Evolutionary conservation across 2,329 filamentous ascomycete genomes (phyloP), one percentile per base, ranked within the genome.

Genomic region (Ophiostoma sp.): DNA sequence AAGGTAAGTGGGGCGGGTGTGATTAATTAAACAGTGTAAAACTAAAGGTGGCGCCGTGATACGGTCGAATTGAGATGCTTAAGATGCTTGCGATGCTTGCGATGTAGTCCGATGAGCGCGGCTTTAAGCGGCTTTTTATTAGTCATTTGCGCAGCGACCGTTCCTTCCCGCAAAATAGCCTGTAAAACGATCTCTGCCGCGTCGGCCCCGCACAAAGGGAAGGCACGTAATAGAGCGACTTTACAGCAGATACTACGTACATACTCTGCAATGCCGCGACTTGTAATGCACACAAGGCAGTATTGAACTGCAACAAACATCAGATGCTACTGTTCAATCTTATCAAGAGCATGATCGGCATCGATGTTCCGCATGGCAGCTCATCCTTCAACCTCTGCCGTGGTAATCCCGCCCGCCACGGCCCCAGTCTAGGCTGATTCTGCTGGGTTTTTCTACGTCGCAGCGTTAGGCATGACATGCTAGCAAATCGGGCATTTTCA

Each of bases 181-280:
- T 27, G 52, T 10, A 31, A 54, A 54, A 23, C 44, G 5, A 57
- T 27, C 23, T 27, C 23, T 57, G 52, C 52, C 52, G 23, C 52
- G 52, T 27, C 52, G 52, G 44, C 52, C 52, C 52, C 52, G 52
- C 52, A 57, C 52, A 57, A 57, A 57, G 52, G 52, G 52, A 57
- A 57, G 48, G 15, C 41, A 17, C 41, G 4, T 39, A 39, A 39
- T 39, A 39, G 36, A 39, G 36, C 36, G 36, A 39, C 11, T 10
- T 11, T 3, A 39, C 36, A 39, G 36, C 41, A 44, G 15, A 5
- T 44, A 44, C 41, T 44, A 15, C 41, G 27, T 31, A 39, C 2
- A 39, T 39, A 39, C 36, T 31, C 27, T 31, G 27, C 3, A 39
- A 39, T 39, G 6, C 36, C 10, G 36, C 36, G 36, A 39, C 36